Evolutionary conservation across 192 early-diverging fungal genomes (phyloP).

Genomic region (Linnemannia schmuckeri): DNA sequence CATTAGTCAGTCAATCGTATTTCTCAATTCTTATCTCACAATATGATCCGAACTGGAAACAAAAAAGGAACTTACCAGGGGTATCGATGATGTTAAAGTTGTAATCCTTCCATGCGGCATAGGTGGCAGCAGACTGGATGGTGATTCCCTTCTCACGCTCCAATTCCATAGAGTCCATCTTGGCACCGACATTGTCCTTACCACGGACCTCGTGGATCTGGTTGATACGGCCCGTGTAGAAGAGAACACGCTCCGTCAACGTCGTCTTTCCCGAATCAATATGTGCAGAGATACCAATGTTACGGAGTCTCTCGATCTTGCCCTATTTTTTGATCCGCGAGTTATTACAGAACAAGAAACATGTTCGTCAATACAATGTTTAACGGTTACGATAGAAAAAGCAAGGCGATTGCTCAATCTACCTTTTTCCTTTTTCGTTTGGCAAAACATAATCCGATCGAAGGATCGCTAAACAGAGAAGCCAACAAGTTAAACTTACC

Average conservation of each 20-base stretch:
- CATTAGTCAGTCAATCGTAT: background rate
- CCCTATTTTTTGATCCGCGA: constrained; percentile 26
- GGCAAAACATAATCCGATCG: background rate
- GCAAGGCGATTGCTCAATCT: background rate
- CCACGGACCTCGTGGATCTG: constrained; percentile 92
- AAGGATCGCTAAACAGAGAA: too few relatives aligned
- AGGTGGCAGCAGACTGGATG: constrained; percentile 90
- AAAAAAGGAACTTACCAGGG: constrained; percentile 70
- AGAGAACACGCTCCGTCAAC: constrained; percentile 86
- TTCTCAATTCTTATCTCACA: background rate
- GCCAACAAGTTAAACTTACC: constrained; percentile 15
- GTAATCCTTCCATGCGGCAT: constrained; percentile 80
- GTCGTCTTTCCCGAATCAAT: constrained; percentile 93
- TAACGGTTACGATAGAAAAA: too few relatives aligned
- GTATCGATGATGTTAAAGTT: constrained; percentile 92
- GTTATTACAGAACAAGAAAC: too few relatives aligned
- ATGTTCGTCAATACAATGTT: too few relatives aligned
- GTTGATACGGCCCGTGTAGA: constrained; percentile 90
- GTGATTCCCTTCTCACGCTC: constrained; percentile 96
- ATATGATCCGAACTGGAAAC: background rate
- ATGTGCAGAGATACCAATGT: constrained; percentile 92
- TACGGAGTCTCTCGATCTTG: constrained; percentile 77
- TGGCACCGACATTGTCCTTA: constrained; percentile 92
- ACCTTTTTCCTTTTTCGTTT: too few relatives aligned
- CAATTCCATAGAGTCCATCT: constrained; percentile 99